These are phyloP conservation scores for Laetiporus sulphureus DNA, from an alignment of 1,284 basidiomycete species.

Conservation along the genomic window DNA sequence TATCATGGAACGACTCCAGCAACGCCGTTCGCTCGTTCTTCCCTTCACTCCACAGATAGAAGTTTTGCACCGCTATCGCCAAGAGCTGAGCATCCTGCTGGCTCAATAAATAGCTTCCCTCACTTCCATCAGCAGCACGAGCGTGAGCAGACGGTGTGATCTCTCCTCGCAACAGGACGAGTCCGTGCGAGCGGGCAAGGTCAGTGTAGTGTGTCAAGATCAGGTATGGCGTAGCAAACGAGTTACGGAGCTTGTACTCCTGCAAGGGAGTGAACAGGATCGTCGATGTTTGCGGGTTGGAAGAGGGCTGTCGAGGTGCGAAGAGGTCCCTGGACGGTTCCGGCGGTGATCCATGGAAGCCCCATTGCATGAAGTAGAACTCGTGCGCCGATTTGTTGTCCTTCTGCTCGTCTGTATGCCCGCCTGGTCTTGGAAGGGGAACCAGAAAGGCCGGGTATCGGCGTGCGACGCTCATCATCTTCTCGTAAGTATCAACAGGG, in stretches of 20 bases:
- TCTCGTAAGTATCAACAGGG: constrained; percentile 64
- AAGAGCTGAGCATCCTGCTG: constrained; percentile 82
- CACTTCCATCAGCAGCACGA: constrained; percentile 22
- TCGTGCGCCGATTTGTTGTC: constrained; percentile 51
- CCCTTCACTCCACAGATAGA: constrained; percentile 64
- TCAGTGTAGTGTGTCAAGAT: constrained; percentile 93
- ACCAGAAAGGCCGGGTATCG: constrained; percentile 75
- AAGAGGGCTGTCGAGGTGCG: constrained; percentile 25
- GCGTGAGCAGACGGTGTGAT: constrained; percentile 67
- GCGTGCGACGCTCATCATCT: constrained; percentile 57
- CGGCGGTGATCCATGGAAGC: constrained; percentile 64
- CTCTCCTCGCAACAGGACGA: constrained; percentile 90
- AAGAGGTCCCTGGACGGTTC: constrained; percentile 41
- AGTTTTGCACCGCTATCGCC: constrained; percentile 72
- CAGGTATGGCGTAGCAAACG: constrained; percentile 89
- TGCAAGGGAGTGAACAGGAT: constrained; percentile 91
- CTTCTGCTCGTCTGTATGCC: constrained; percentile 21
- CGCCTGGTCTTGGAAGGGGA: constrained; percentile 56
- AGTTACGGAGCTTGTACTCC: constrained; percentile 86
- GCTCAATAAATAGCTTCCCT: constrained; percentile 51
- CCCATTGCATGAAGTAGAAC: constrained; percentile 88
- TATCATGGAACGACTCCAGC: constrained; percentile 66
- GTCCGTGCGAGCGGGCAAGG: constrained; percentile 69
- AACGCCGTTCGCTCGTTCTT: constrained; percentile 37
- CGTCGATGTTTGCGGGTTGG: constrained; percentile 53